phyloP scores from a whole-genome alignment of 140 eudicot species.

The Erigeron philadelphicus region DNA sequence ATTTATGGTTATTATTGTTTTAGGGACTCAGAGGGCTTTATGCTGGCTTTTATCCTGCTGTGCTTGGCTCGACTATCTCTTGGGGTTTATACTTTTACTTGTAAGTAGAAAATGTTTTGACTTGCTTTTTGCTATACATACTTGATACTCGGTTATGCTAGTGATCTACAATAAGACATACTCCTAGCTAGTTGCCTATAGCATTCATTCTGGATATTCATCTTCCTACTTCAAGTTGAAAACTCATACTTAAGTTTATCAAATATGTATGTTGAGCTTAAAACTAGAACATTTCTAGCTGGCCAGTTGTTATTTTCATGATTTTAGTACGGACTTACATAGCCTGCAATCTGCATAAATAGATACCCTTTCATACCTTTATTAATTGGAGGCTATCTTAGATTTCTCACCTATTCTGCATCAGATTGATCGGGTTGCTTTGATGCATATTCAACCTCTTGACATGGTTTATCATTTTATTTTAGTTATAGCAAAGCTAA shows the following conservation, averaged over 20 bases:
- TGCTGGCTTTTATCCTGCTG: constrained; percentile 92
- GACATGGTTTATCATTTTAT: constrained; percentile 7
- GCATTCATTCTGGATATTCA: constrained; percentile 2
- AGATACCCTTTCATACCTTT: background rate
- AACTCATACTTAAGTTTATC: constrained; percentile 1
- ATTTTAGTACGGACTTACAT: background rate
- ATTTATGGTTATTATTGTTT: constrained; percentile 17
- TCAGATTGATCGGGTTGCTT: constrained; percentile 2
- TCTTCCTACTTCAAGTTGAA: background rate
- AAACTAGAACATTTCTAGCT: too few relatives aligned
- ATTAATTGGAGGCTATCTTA: background rate
- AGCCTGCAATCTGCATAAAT: background rate
- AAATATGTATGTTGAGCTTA: too few relatives aligned
- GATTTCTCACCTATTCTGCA: constrained; percentile 3
- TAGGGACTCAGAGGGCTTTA: constrained; percentile 93
- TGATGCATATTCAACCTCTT: constrained; percentile 18
- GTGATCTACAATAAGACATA: background rate
- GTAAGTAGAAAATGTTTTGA: constrained; percentile 45
- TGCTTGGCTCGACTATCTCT: constrained; percentile 88
- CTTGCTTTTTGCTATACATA: background rate
- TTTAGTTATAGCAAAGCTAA: constrained; percentile 87
- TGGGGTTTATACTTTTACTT: constrained; percentile 96
- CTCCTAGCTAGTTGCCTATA: too few relatives aligned
- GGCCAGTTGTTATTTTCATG: background rate
- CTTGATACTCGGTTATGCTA: background rate